Evolutionary conservation across 176 grass and related monocot genomes (phyloP).

Genomic region (Hordeum marinum): DNA sequence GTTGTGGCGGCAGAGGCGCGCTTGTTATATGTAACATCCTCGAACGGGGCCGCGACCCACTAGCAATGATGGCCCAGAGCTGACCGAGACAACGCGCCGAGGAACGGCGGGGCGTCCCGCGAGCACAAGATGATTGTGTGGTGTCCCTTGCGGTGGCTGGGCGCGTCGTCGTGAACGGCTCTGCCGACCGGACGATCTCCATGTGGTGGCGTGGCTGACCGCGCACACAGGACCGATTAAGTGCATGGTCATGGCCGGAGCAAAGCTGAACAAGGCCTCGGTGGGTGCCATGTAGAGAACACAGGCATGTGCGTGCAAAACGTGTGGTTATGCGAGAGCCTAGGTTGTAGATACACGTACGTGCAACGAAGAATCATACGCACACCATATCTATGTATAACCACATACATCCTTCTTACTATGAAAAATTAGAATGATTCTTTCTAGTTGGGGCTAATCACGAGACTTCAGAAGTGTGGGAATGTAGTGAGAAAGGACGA

Average conservation of each 20-base stretch:
- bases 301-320: background rate
- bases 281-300: background rate
- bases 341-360: background rate
- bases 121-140: slow-evolving; percentile 68
- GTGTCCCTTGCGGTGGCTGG: slow-evolving; percentile 56
- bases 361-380: background rate
- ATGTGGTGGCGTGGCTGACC: slow-evolving; percentile 63
- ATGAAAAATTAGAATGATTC: background rate
- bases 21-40: slow-evolving; percentile 43
- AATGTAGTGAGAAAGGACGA: too few relatives aligned
- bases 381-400: background rate
- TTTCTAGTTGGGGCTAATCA: background rate
- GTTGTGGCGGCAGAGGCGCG: slow-evolving; percentile 21
- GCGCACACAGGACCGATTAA: slow-evolving; percentile 65
- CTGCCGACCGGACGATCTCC: slow-evolving; percentile 48
- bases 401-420: too few relatives aligned
- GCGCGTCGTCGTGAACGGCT: slow-evolving; percentile 58
- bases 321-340: background rate
- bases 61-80: slow-evolving; percentile 36
- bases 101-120: slow-evolving; percentile 37
- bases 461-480: too few relatives aligned
- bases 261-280: background rate
- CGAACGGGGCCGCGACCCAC: slow-evolving; percentile 49
- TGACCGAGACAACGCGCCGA: background rate
- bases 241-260: slow-evolving; percentile 53